phyloP scores from a whole-genome alignment of 2,329 filamentous ascomycete genomes.

The Drechslerella stenobrocha region DNA sequence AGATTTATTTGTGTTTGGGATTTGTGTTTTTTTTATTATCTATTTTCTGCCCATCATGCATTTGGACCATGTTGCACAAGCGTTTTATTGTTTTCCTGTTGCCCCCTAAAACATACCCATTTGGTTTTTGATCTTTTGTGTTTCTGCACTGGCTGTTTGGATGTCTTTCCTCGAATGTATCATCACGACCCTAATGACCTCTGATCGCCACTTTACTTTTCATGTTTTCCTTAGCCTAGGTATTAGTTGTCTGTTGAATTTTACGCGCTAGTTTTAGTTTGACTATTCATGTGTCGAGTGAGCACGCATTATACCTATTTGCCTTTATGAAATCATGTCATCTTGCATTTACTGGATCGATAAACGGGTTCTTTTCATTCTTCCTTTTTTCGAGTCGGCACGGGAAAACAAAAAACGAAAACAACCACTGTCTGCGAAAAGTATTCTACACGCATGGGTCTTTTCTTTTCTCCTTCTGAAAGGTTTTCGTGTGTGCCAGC shows the following conservation, averaged over 20 bases:
- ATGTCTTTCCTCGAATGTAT: slow-evolving; percentile 36
- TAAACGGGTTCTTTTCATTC: slow-evolving; percentile 42
- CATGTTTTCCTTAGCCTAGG: slow-evolving; percentile 24
- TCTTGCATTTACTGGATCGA: slow-evolving; percentile 49
- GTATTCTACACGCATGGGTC: not conserved
- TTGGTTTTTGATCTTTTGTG: slow-evolving; percentile 22
- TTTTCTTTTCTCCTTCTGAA: not conserved
- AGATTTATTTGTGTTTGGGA: slow-evolving; percentile 17
- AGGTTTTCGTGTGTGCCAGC: no score
- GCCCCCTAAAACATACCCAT: slow-evolving; percentile 47
- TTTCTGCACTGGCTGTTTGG: slow-evolving; percentile 29
- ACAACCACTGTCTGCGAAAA: not conserved
- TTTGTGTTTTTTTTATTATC: slow-evolving; percentile 10
- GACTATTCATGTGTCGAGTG: slow-evolving; percentile 45
- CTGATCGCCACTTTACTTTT: slow-evolving; percentile 19
- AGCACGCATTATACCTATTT: slow-evolving; percentile 49
- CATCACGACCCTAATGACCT: slow-evolving; percentile 47
- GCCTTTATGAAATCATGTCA: slow-evolving; percentile 48
- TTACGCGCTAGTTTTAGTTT: slow-evolving; percentile 31
- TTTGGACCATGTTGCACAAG: slow-evolving; percentile 26
- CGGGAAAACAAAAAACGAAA: slow-evolving; percentile 43
- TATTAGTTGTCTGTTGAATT: slow-evolving; percentile 26
- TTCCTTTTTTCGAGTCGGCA: slow-evolving; percentile 12
- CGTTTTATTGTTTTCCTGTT: slow-evolving; percentile 24
- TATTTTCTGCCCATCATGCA: slow-evolving; percentile 1